Percentiles rank a stretch among this genome's conserved stretches.
Evolutionary conservation across 1,139 yeast genomes (phyloP).

Genomic region (Hanseniaspora uvarum): DNA sequence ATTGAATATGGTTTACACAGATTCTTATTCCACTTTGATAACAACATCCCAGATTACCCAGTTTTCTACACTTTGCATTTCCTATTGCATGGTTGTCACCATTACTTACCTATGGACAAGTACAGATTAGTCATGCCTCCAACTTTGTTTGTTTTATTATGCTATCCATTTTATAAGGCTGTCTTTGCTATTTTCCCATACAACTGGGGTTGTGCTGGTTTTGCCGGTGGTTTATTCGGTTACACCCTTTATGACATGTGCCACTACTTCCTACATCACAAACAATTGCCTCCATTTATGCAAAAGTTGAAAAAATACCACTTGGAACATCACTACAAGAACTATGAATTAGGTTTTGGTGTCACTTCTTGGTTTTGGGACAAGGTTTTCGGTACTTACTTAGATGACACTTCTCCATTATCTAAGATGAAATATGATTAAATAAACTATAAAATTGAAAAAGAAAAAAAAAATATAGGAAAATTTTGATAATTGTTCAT

Average conservation of each 20-base stretch:
- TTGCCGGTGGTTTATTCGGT: slow-evolving; percentile 93
- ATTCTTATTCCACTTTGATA: slow-evolving; percentile 84
- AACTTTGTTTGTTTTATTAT: slow-evolving; percentile 51
- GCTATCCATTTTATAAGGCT: slow-evolving; percentile 50
- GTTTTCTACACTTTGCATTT: slow-evolving; percentile 72
- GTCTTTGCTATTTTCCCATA: slow-evolving; percentile 52
- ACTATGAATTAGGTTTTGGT: slow-evolving; percentile 92
- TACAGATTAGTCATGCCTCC: slow-evolving; percentile 95
- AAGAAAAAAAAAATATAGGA: too few species aligned
- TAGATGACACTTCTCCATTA: slow-evolving; percentile 33
- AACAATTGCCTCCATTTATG: slow-evolving; percentile 61
- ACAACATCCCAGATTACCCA: slow-evolving; percentile 71
- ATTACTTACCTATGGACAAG: slow-evolving; percentile 93
- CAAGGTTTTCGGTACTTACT: slow-evolving; percentile 65
- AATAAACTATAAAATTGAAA: not conserved
- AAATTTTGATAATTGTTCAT: not conserved
- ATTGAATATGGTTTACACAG: slow-evolving; percentile 83
- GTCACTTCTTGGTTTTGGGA: slow-evolving; percentile 94
- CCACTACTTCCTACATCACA: slow-evolving; percentile 83
- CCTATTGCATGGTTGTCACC: slow-evolving; percentile 90
- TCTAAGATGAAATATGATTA: slow-evolving; percentile 31
- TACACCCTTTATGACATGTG: slow-evolving; percentile 83
- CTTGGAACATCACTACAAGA: slow-evolving; percentile 93
- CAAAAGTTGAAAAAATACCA: slow-evolving; percentile 79
- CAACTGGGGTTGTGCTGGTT: slow-evolving; percentile 55